Evolutionary conservation across 2,329 filamentous ascomycete species (phyloP).

Genomic region (Colletotrichum sp.): DNA sequence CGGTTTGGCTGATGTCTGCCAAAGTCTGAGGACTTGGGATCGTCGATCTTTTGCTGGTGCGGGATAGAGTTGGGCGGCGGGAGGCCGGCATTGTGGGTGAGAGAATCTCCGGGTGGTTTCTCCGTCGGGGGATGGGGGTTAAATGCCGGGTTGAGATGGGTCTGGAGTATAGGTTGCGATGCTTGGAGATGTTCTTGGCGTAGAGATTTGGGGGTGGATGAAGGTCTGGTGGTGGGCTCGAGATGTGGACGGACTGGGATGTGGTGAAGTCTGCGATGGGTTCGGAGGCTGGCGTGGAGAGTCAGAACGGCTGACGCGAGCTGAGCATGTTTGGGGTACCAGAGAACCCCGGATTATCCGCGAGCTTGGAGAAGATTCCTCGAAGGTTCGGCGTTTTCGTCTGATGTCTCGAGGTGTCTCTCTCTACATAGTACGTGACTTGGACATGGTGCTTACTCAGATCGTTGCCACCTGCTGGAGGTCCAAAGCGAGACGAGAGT

Average conservation of each 20-base stretch:
- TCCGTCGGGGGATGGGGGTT: background rate
- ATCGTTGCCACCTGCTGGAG: background rate
- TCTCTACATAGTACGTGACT: no score
- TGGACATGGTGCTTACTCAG: background rate
- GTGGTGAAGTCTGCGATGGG: background rate
- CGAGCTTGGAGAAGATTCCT: background rate
- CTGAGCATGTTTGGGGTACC: background rate
- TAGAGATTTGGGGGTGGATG: background rate
- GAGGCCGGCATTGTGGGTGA: background rate
- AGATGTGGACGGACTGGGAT: background rate
- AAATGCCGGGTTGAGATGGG: background rate
- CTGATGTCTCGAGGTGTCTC: background rate
- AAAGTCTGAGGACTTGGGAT: background rate
- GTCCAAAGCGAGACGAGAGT: background rate
- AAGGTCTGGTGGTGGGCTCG: background rate
- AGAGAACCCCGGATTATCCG: background rate
- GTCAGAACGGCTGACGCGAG: background rate
- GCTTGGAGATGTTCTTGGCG: background rate
- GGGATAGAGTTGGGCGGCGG: background rate
- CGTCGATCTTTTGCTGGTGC: background rate
- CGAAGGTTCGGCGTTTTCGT: background rate
- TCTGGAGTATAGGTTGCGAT: background rate
- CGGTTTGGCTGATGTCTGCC: background rate
- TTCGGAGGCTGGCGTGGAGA: background rate
- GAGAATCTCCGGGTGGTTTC: background rate